Base-by-base conservation (phyloP, 2,329 filamentous ascomycete species). In the Aspergillus caelatus region DNA sequence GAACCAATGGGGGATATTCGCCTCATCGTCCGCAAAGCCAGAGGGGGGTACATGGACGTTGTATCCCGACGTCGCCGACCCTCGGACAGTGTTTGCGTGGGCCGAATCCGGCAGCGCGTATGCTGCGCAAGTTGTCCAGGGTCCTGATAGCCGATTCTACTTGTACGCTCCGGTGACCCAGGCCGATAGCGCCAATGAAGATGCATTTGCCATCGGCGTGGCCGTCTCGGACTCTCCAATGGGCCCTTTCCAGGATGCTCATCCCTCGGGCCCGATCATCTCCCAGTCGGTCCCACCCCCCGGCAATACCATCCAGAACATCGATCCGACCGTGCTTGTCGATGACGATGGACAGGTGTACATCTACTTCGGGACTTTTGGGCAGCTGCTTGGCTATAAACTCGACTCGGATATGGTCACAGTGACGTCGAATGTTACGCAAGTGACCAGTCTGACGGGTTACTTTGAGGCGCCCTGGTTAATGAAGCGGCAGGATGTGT, bases 391-490 rank as follows among this genome's bases (percentile, higher is more conserved):
- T 7, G 58, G 48, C 11, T 60, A 60, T 14, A 23, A 46, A 45
- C 58, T 60, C n/a, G 58, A 60, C 11, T 16, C 48, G 5, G 58
- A 54, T 39, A 60, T 60, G 58, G 34, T 55, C 11, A 60, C 58
- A 8, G 39, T 60, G 34, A 46, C 30, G 34, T 28, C 45, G 7
- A 26, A 32, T 32, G 58, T 46, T 6, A 54, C 28, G 16, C 32
- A 30, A 6, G 58, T 55, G 16, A 60, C 58, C 5, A 43, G 46
- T 19, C 48, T 60, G 7, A 60, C 48, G 16, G 58, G 58, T 19
- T 60, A 54, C 36, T 60, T 60, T 21, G 48, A 60, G 50, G 58
- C 58, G 12, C 58, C 58, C 19, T 60, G 58, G 58, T 21, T 60
- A 19, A 60, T 60, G 58, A 60, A 60, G 48, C 36, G 58, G 26